Evolutionary conservation across 371 early-diverging fungal species (phyloP), one percentile per base, ranked within the genome.

Genomic region (Mortierella sp.): DNA sequence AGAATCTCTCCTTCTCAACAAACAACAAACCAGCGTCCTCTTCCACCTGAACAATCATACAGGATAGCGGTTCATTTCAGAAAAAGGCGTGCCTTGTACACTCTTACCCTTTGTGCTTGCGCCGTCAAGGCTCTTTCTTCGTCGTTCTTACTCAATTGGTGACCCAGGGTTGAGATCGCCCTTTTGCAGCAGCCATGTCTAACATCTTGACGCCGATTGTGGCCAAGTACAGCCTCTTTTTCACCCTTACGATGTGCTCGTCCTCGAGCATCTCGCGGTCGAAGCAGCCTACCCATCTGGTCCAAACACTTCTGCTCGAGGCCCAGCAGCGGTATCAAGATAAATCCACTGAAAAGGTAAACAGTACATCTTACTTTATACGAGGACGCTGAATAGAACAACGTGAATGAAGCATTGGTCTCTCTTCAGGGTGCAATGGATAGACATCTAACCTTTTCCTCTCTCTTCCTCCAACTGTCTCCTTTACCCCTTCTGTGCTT

Each of bases 161-260:
- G 24, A 28, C 44, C 58, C 44, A n/a, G 26, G 63, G 16, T 13
- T 34, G 65, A 21, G 65, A 63, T 63, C 55, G 70, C 57, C 70
- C 70, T 60, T 55, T 34, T 65, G 19, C 54, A 72, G 72, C 55
- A 26, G 14, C 70, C 52, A 84, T 84, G 84, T 78, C 84, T 55
- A 84, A 84, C 74, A 38, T 84, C 28, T 76, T 84, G 8, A 58
- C 74, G 2, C 84, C 84, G 45, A 80, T 84, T 47, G 78, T 84
- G 78, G 75, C 79, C 10, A 73, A 79, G 42, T 84, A 84, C 72
- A 75, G 78, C 70, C 34, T 81, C 60, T 84, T 84, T 71, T 84
- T 84, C 74, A 84, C 81, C 6, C 34, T 84, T 31, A 44, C 81
- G 70, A 78, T 84, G 81, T 84, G 70, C 63, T 57, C 68, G 16